These are phyloP conservation scores for Podila epigama DNA, from an alignment of 192 early-diverging fungal genomes.

Conservation along the genomic window DNA sequence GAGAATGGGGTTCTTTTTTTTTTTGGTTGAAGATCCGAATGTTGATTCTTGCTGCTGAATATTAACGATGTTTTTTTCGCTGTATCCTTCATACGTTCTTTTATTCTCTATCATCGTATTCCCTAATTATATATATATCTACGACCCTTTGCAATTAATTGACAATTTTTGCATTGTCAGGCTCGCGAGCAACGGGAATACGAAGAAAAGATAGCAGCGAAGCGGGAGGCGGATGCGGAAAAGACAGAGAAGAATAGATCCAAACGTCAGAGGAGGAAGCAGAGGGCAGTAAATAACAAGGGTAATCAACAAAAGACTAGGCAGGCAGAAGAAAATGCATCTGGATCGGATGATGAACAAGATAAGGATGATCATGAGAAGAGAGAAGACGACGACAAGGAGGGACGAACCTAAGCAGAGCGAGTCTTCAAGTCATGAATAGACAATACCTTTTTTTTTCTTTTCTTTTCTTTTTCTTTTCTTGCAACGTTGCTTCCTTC, in stretches of 20 bases:
- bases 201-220: conserved; percentile 62
- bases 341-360: conserved; percentile 12
- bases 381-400: conserved; percentile 11
- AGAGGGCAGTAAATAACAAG: conserved; percentile 52
- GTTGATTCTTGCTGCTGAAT: too few relatives aligned
- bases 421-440: too few relatives aligned
- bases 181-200: conserved; percentile 67
- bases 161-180: too few relatives aligned
- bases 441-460: too few relatives aligned
- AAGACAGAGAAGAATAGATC: conserved; percentile 89
- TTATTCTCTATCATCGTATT: too few relatives aligned
- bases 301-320: conserved; percentile 29
- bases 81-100: too few relatives aligned
- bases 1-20: neutral
- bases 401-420: conserved; percentile 11
- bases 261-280: conserved; percentile 83
- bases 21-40: too few relatives aligned
- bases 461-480: too few relatives aligned
- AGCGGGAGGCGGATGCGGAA: conserved; percentile 75
- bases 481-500: too few relatives aligned
- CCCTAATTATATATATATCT: too few relatives aligned
- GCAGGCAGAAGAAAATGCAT: conserved; percentile 7
- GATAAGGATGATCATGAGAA: neutral
- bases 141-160: too few relatives aligned
- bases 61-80: too few relatives aligned